phyloP scores from a whole-genome alignment of 2,329 filamentous ascomycete species.

The Scleromitrula shiraiana region DNA sequence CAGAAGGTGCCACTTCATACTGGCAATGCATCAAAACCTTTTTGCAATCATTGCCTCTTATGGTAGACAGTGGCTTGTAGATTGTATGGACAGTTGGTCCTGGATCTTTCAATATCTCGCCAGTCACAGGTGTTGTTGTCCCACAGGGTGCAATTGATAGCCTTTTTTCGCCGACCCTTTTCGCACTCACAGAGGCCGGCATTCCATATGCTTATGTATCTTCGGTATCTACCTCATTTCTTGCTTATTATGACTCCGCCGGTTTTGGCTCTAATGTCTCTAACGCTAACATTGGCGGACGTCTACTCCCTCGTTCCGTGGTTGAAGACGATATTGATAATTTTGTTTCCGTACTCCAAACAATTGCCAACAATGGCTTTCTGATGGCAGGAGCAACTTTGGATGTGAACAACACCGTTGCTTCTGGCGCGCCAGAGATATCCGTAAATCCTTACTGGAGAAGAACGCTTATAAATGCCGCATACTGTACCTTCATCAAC shows the following conservation, averaged over 20 bases:
- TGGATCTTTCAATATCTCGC: background rate
- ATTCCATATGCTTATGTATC: background rate
- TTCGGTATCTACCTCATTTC: background rate
- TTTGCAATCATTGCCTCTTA: background rate
- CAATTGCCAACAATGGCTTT: background rate
- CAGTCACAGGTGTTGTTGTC: background rate
- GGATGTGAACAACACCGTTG: background rate
- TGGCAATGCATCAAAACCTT: background rate
- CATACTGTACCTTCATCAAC: background rate
- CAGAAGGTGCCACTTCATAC: background rate
- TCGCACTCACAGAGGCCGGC: background rate
- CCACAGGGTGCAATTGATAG: background rate
- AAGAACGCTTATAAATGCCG: background rate
- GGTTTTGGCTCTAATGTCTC: background rate
- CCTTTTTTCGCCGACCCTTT: background rate
- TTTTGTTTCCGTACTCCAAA: background rate
- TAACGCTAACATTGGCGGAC: background rate
- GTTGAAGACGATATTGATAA: background rate
- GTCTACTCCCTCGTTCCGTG: background rate
- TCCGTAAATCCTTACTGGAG: constrained; percentile 6
- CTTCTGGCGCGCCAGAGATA: background rate
- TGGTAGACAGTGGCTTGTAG: background rate
- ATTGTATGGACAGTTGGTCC: background rate
- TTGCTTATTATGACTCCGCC: background rate
- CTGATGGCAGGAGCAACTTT: constrained; percentile 3